Evolutionary conservation across 257 asterid species (phyloP).

Genomic region (Nicotiana noctiflora): DNA sequence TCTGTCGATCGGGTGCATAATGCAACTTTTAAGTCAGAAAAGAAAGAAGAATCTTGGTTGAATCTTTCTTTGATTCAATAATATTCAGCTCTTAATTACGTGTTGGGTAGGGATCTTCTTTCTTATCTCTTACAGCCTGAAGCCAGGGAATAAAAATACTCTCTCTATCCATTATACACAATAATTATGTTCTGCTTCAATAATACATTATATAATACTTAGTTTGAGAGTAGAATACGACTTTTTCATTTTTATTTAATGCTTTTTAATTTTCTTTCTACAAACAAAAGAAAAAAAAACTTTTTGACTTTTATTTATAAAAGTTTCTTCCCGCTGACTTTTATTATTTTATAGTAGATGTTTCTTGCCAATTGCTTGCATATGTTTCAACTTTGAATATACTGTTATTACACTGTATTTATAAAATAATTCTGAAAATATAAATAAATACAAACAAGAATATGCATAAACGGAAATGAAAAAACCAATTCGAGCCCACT

Average conservation of each 20-base stretch:
- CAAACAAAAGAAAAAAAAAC: not conserved
- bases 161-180: not conserved
- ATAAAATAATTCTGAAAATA: no score
- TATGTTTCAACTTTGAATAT: constrained; percentile 3
- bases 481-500: no score
- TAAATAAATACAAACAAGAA: no score
- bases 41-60: constrained; percentile 5
- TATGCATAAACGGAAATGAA: no score
- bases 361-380: not conserved
- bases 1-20: not conserved
- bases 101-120: not conserved
- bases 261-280: not conserved
- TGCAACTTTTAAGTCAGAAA: not conserved
- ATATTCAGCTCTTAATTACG: not conserved
- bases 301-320: not conserved
- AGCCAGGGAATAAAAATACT: not conserved
- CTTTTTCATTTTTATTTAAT: not conserved
- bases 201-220: not conserved
- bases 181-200: not conserved
- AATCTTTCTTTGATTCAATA: constrained; percentile 5
- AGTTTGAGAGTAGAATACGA: not conserved
- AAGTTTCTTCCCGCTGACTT: not conserved
- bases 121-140: constrained; percentile 6
- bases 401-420: no score
- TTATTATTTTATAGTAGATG: not conserved